A percentile compares a stretch with the other conserved stretches of the same genome.
Conservation (phyloP, 768 basidiomycete species). For the Saitozyma sp. region DNA sequence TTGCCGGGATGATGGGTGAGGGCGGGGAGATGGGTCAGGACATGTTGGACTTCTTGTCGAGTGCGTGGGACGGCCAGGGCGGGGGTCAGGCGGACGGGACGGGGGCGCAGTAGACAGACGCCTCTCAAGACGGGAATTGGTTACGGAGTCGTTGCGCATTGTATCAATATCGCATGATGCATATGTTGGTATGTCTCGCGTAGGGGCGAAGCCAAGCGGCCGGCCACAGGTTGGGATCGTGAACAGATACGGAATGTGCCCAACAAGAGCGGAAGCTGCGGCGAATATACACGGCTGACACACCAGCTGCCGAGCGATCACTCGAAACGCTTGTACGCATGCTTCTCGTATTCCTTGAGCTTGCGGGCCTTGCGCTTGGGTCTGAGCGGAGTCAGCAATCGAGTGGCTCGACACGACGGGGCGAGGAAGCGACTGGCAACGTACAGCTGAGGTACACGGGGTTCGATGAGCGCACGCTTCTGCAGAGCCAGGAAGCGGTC, state of each 20-base stretch:
- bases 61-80: slow-evolving; percentile 1
- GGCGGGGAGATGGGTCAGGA: slow-evolving; percentile 25
- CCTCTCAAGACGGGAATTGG: too few species aligned
- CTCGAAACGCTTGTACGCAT: slow-evolving; percentile 53
- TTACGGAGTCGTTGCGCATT: too few species aligned
- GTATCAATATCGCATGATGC: too few species aligned
- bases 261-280: too few species aligned
- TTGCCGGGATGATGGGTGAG: not conserved
- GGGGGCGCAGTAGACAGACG: not conserved
- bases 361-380: slow-evolving; percentile 33
- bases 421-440: slow-evolving; percentile 38
- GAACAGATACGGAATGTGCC: too few species aligned
- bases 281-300: too few species aligned
- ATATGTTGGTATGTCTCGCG: too few species aligned
- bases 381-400: slow-evolving; percentile 15
- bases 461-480: slow-evolving; percentile 81
- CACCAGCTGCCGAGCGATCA: slow-evolving; percentile 11
- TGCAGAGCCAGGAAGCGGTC: slow-evolving; percentile 86
- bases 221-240: too few species aligned
- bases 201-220: too few species aligned
- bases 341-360: slow-evolving; percentile 53
- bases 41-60: slow-evolving; percentile 33
- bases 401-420: not conserved
- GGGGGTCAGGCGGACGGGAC: slow-evolving; percentile 1
- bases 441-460: slow-evolving; percentile 75